Conservation (phyloP, 768 basidiomycete genomes). For the Multifurca ochricompacta region DNA sequence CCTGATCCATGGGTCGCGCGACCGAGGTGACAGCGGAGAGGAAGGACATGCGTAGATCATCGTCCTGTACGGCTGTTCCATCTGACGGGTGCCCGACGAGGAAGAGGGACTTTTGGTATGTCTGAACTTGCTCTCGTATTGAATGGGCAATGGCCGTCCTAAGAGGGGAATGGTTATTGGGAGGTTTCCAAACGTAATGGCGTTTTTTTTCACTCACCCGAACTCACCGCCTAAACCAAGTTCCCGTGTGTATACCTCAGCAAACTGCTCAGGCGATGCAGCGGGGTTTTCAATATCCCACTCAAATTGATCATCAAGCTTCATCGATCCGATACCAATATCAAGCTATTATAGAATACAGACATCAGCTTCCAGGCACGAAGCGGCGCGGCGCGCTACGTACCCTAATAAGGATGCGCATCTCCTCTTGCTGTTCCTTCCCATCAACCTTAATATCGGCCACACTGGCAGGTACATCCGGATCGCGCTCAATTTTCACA, state of each 20-base stretch:
- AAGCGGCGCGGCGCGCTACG: constrained; percentile 21
- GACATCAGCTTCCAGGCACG: not conserved
- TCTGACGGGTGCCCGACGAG: constrained; percentile 83
- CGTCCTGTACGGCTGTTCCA: constrained; percentile 71
- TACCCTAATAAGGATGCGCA: constrained; percentile 90
- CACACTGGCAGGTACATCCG: constrained; percentile 35
- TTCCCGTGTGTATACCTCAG: constrained; percentile 77
- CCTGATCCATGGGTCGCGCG: constrained; percentile 69
- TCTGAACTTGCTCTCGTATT: constrained; percentile 91
- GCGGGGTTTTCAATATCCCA: constrained; percentile 85
- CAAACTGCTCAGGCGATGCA: constrained; percentile 88
- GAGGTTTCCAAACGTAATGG: not conserved
- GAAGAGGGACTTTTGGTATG: constrained; percentile 87
- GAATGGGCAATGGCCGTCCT: constrained; percentile 94
- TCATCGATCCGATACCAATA: constrained; percentile 87
- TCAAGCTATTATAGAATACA: constrained; percentile 55
- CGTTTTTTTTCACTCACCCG: constrained; percentile 44
- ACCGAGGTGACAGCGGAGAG: constrained; percentile 70
- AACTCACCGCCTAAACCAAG: constrained; percentile 90
- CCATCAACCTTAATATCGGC: constrained; percentile 64
- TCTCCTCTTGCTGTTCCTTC: constrained; percentile 65
- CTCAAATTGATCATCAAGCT: constrained; percentile 94
- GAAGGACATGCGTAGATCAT: constrained; percentile 86
- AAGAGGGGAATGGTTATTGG: not conserved
- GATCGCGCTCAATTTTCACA: constrained; percentile 17